phyloP scores from a whole-genome alignment of 176 grass and related monocot species.

The Bonia amplexicaulis region DNA sequence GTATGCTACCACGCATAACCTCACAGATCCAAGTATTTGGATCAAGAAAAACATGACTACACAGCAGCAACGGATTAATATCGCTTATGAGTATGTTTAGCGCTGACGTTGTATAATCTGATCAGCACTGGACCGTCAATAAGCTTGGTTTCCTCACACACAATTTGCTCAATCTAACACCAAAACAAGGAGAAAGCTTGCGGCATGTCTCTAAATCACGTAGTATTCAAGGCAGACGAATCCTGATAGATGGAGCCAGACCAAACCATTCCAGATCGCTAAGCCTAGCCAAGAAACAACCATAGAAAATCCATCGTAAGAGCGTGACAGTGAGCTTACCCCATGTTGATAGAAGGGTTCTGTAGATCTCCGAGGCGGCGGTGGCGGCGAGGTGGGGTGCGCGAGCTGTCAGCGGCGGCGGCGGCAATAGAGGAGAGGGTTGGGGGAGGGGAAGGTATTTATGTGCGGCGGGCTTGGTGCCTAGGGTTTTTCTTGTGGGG shows the following conservation, averaged over 20 bases:
- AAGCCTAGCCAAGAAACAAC: neutral
- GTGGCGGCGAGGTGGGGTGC: neutral
- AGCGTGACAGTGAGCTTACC: slow-evolving; percentile 5
- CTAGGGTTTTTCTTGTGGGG: slow-evolving; percentile 36
- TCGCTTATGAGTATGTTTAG: slow-evolving; percentile 64
- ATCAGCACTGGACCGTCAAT: slow-evolving; percentile 62
- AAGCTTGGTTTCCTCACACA: slow-evolving; percentile 23
- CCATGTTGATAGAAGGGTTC: slow-evolving; percentile 34
- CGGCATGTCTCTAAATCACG: neutral
- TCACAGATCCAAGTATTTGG: slow-evolving; percentile 26
- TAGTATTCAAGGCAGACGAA: neutral
- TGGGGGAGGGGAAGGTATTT: neutral
- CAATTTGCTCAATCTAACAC: neutral
- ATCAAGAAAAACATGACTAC: slow-evolving; percentile 5
- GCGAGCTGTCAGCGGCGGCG: slow-evolving; percentile 32
- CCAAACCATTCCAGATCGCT: neutral
- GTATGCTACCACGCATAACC: slow-evolving; percentile 43
- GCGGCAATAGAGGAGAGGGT: neutral
- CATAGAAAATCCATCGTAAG: neutral
- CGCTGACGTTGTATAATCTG: slow-evolving; percentile 36
- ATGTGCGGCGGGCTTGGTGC: neutral
- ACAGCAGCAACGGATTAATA: slow-evolving; percentile 38
- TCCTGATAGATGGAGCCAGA: neutral
- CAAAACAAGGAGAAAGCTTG: neutral
- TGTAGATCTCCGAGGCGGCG: slow-evolving; percentile 14